Conservation (phyloP, 2,329 filamentous ascomycete genomes). For the Furcasterigmium furcatum region DNA sequence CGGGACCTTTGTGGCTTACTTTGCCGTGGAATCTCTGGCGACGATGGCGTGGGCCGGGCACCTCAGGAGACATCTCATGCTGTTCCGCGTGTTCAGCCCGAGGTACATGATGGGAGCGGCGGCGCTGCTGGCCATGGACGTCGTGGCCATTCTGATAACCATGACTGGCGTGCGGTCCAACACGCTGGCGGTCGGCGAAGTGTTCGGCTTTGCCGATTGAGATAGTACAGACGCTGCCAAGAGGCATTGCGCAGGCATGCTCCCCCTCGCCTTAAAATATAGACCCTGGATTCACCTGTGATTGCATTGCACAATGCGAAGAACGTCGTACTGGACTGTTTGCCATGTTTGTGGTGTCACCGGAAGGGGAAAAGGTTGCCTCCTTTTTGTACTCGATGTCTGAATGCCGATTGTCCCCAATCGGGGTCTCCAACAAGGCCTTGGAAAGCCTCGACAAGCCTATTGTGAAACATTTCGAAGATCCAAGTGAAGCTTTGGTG, state of each 20-base stretch:
- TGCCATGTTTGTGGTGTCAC: too few species aligned
- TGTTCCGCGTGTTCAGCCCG: slow-evolving; percentile 91
- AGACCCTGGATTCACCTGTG: neutral
- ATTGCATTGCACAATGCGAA: neutral
- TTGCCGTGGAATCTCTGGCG: slow-evolving; percentile 76
- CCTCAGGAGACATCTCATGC: slow-evolving; percentile 88
- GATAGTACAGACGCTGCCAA: neutral
- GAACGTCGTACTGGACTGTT: too few species aligned
- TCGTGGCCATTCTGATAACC: slow-evolving; percentile 69
- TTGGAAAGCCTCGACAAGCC: too few species aligned
- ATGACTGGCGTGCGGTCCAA: slow-evolving; percentile 73
- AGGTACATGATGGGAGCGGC: slow-evolving; percentile 80
- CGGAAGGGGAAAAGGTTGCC: too few species aligned
- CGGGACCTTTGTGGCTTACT: slow-evolving; percentile 75
- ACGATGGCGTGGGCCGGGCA: slow-evolving; percentile 90
- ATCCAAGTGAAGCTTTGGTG: too few species aligned
- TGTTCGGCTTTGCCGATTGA: slow-evolving; percentile 76
- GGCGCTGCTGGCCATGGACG: slow-evolving; percentile 72
- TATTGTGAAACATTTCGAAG: too few species aligned
- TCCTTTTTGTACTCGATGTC: too few species aligned
- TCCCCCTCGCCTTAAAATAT: neutral
- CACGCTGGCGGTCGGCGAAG: slow-evolving; percentile 73
- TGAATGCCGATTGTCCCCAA: too few species aligned
- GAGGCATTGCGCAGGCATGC: too few species aligned
- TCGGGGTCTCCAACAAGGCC: too few species aligned